These are phyloP conservation scores for Mycosphaerelloides madeirae DNA, from an alignment of 2,329 filamentous ascomycete genomes.

Conservation along the genomic window DNA sequence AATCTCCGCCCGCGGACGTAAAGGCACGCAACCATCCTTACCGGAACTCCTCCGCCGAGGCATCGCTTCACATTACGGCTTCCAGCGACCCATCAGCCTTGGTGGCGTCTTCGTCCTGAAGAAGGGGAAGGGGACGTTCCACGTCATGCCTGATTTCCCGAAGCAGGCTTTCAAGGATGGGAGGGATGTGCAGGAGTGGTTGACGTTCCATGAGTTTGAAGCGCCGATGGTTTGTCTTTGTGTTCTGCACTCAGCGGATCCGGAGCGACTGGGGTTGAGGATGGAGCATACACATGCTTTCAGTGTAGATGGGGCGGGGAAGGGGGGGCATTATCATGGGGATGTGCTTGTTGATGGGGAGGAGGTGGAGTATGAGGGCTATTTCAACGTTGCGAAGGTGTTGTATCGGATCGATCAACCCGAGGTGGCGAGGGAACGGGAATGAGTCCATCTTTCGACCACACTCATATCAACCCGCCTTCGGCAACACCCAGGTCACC, in stretches of 20 bases:
- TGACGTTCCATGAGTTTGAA: constrained; percentile 27
- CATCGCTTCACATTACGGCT: constrained; percentile 20
- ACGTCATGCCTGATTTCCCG: constrained; percentile 32
- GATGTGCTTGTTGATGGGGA: constrained; percentile 20
- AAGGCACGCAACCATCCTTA: constrained; percentile 23
- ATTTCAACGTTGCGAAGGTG: constrained; percentile 29
- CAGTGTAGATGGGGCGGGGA: constrained; percentile 20
- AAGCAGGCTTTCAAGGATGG: constrained; percentile 22
- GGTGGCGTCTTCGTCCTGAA: constrained; percentile 29
- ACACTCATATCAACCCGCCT: not conserved
- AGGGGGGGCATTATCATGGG: constrained; percentile 31
- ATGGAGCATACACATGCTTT: constrained; percentile 34
- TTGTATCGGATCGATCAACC: constrained; percentile 30
- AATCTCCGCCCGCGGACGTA: constrained; percentile 23
- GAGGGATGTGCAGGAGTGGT: constrained; percentile 27
- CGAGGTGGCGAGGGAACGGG: constrained; percentile 22
- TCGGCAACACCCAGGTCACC: constrained; percentile 17
- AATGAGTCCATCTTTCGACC: constrained; percentile 6
- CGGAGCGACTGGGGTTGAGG: constrained; percentile 25
- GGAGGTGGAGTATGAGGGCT: constrained; percentile 30
- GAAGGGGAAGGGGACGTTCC: constrained; percentile 24
- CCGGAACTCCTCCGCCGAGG: constrained; percentile 26
- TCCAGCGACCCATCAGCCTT: constrained; percentile 21
- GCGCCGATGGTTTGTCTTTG: constrained; percentile 30
- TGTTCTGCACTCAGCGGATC: constrained; percentile 28